Conservation (phyloP, 176 grass and related monocot genomes). For the Bolboschoenus planiculmis region DNA sequence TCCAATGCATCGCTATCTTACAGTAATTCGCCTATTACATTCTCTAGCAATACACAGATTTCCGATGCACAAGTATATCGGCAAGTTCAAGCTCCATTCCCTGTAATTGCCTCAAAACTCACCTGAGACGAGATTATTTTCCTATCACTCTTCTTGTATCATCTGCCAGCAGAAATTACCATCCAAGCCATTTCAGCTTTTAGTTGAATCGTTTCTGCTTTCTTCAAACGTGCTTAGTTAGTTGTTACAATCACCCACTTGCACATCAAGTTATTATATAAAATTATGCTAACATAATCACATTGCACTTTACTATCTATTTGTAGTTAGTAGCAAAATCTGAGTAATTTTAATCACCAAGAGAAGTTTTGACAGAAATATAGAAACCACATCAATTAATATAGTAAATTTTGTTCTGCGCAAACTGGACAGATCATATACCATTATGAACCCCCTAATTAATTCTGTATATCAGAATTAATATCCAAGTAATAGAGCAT, state of each 20-base stretch:
- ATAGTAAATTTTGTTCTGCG: too few species aligned
- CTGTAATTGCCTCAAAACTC: not conserved
- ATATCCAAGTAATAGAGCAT: slow-evolving; percentile 83
- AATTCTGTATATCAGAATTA: not conserved
- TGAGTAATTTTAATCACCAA: not conserved
- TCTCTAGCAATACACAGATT: not conserved
- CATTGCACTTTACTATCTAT: not conserved
- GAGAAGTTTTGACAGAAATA: not conserved
- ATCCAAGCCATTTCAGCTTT: not conserved
- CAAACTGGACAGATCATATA: not conserved
- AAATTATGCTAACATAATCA: not conserved
- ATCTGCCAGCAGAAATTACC: not conserved
- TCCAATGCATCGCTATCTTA: too few species aligned
- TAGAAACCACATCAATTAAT: not conserved
- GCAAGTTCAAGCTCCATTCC: not conserved
- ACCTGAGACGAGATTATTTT: not conserved
- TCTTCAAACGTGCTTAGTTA: not conserved
- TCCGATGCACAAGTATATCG: not conserved
- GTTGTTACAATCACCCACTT: not conserved
- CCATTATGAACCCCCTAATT: too few species aligned
- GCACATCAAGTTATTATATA: not conserved
- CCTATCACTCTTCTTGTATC: not conserved
- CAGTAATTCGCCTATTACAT: not conserved
- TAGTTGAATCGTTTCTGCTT: not conserved
- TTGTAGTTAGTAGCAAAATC: not conserved